Evolutionary conservation across 768 basidiomycete species (phyloP).

Genomic region (Crepidotus variabilis): DNA sequence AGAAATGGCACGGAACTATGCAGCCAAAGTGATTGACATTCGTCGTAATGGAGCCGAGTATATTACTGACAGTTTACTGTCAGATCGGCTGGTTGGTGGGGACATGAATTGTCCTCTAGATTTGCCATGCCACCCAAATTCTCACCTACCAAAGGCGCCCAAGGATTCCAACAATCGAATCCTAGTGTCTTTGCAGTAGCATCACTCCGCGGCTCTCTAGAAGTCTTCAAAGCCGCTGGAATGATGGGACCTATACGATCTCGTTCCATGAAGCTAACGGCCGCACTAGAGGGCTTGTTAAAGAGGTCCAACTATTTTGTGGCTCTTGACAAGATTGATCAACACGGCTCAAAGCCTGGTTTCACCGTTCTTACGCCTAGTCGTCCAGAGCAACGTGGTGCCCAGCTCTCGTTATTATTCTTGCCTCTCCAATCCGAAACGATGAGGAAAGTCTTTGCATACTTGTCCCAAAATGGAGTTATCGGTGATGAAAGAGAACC

Average conservation of each 20-base stretch:
- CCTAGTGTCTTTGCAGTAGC: constrained; percentile 79
- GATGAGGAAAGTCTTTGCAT: constrained; percentile 69
- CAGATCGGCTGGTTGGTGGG: constrained; percentile 98
- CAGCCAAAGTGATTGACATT: constrained; percentile 53
- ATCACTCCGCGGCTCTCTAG: constrained; percentile 79
- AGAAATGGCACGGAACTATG: constrained; percentile 66
- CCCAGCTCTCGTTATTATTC: constrained; percentile 86
- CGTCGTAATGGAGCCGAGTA: background rate
- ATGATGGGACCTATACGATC: constrained; percentile 67
- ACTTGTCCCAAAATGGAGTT: constrained; percentile 66
- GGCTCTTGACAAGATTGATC: constrained; percentile 30
- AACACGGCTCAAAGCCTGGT: constrained; percentile 27
- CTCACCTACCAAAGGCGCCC: constrained; percentile 82
- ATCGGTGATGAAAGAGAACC: constrained; percentile 91
- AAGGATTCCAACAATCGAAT: constrained; percentile 96
- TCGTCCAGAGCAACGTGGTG: constrained; percentile 65
- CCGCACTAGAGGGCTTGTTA: constrained; percentile 63
- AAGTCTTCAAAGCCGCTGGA: constrained; percentile 74
- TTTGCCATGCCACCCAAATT: constrained; percentile 89
- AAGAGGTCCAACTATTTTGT: constrained; percentile 62
- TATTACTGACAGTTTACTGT: constrained; percentile 6
- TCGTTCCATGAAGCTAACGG: constrained; percentile 71
- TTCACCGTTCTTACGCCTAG: constrained; percentile 95
- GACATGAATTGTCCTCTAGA: constrained; percentile 81
- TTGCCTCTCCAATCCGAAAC: constrained; percentile 53